A percentile compares a stretch with the other conserved stretches of the same genome.
These are phyloP conservation scores for Erodium chrysanthum DNA, from an alignment of 441 rosid species.

Conservation along the genomic window DNA sequence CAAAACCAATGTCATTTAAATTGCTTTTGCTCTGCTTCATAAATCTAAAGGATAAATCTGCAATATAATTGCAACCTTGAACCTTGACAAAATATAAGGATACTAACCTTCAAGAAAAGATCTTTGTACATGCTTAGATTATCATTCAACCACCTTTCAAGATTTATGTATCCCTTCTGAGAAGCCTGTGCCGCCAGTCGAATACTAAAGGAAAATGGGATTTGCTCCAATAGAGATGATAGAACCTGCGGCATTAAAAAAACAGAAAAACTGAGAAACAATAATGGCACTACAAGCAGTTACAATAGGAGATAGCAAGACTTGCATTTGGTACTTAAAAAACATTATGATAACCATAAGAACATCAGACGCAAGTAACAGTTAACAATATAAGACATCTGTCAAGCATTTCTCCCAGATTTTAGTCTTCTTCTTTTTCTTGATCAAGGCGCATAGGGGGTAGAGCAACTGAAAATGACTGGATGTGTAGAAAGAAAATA, in stretches of 20 bases:
- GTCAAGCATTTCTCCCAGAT: background rate
- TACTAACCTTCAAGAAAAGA: slow-evolving; percentile 66
- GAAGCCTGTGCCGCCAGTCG: slow-evolving; percentile 85
- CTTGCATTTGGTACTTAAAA: background rate
- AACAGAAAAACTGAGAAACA: slow-evolving; percentile 10
- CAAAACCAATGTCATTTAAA: slow-evolving; percentile 21
- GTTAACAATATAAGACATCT: background rate
- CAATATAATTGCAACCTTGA: background rate
- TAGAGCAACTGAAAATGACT: background rate
- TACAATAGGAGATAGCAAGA: background rate
- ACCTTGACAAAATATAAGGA: background rate
- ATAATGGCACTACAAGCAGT: background rate
- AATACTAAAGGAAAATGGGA: slow-evolving; percentile 58
- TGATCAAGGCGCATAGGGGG: background rate
- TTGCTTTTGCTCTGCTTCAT: slow-evolving; percentile 14
- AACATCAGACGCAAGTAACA: background rate
- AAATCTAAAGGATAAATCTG: background rate
- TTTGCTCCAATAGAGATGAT: slow-evolving; percentile 54
- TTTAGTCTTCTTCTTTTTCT: background rate
- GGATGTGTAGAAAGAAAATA: background rate
- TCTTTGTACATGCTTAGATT: slow-evolving; percentile 53
- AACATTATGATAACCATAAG: background rate
- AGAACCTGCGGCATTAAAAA: slow-evolving; percentile 46
- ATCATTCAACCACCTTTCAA: slow-evolving; percentile 76
- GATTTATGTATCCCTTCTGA: slow-evolving; percentile 55